A percentile compares a stretch with the other conserved stretches of the same genome.
These are phyloP conservation scores for Penicillium sp. DNA, from an alignment of 2,329 filamentous ascomycete species.

Conservation along the genomic window DNA sequence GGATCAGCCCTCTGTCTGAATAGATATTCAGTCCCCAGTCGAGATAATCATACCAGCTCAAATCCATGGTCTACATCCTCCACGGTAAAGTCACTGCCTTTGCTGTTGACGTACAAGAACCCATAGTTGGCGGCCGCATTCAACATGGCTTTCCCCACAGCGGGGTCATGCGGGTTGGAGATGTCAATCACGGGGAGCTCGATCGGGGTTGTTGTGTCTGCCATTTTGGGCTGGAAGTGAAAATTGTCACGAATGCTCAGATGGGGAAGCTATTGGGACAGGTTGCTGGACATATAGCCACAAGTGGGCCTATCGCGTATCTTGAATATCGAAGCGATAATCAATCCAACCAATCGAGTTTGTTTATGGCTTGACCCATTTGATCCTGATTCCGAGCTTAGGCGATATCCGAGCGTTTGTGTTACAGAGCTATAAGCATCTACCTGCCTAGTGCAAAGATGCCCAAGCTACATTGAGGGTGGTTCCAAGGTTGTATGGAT, in stretches of 20 bases:
- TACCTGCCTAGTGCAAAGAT: not conserved
- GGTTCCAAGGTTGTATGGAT: too few relatives aligned
- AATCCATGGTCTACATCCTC: constrained; percentile 72
- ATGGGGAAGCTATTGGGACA: constrained; percentile 8
- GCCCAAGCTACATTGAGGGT: not conserved
- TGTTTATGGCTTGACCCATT: not conserved
- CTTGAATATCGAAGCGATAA: constrained; percentile 12
- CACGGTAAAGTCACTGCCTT: constrained; percentile 66
- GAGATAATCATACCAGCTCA: constrained; percentile 58
- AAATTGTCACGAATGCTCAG: not conserved
- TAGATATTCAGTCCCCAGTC: not conserved
- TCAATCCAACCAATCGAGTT: constrained; percentile 1
- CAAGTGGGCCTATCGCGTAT: constrained; percentile 17
- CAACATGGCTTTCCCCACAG: constrained; percentile 69
- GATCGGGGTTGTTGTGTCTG: constrained; percentile 30
- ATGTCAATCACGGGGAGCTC: constrained; percentile 83
- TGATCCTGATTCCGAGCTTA: constrained; percentile 4
- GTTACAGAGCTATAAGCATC: not conserved
- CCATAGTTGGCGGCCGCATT: constrained; percentile 79
- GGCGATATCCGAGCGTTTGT: constrained; percentile 17
- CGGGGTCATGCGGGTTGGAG: constrained; percentile 58
- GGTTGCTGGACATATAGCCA: not conserved
- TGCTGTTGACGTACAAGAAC: constrained; percentile 85
- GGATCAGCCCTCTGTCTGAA: not conserved
- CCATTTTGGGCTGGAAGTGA: constrained; percentile 20